These are phyloP conservation scores for Phytophthora multivora DNA, from an alignment of 352 stramenopile species.

Conservation along the genomic window DNA sequence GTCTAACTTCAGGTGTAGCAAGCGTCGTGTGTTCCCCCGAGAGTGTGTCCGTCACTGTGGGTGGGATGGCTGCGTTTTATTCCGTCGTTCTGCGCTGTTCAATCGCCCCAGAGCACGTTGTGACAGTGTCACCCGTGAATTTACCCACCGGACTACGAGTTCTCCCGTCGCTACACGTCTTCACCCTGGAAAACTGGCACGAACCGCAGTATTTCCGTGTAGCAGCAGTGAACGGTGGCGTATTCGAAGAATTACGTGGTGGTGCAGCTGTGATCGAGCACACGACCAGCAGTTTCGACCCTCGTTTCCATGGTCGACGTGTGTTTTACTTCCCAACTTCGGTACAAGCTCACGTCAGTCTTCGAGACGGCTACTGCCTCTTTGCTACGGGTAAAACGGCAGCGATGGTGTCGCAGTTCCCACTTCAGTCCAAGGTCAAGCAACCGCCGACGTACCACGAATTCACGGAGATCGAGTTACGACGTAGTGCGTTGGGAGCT, in stretches of 20 bases:
- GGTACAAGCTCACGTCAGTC: conserved; percentile 50
- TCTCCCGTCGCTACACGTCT: conserved; percentile 51
- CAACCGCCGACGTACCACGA: conserved; percentile 30
- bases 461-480: conserved; percentile 47
- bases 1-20: conserved; percentile 25
- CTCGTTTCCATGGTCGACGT: conserved; percentile 49
- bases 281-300: conserved; percentile 46
- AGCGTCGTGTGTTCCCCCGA: conserved; percentile 47
- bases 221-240: conserved; percentile 32
- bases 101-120: conserved; percentile 38
- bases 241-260: conserved; percentile 35
- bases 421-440: conserved; percentile 10
- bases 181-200: conserved; percentile 51
- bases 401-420: conserved; percentile 1
- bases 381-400: conserved; percentile 42
- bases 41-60: conserved; percentile 46
- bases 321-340: conserved; percentile 43
- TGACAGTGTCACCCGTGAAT: conserved; percentile 56
- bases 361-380: conserved; percentile 48
- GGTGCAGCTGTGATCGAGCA: conserved; percentile 48
- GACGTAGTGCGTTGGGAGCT: conserved; percentile 8
- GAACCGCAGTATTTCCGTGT: conserved; percentile 59
- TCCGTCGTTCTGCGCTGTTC: conserved; percentile 48
- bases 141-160: conserved; percentile 56
- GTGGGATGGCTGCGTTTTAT: conserved; percentile 59